A percentile compares a stretch with the other conserved stretches of the same genome.
These are phyloP conservation scores for Sporopachydermia cereana DNA, from an alignment of 1,139 yeast genomes.

Conservation along the genomic window DNA sequence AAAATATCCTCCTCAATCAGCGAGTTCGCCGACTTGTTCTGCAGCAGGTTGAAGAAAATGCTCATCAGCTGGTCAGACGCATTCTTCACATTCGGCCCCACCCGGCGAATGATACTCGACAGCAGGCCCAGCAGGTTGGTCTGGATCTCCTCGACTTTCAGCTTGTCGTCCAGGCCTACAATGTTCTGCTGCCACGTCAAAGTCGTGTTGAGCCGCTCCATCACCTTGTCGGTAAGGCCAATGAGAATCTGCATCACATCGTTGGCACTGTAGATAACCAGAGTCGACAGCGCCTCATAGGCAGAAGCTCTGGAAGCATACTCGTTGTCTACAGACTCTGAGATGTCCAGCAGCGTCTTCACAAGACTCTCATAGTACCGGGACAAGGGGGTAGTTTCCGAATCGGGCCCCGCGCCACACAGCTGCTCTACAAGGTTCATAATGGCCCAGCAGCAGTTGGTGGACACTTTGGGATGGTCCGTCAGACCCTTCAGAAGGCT, in stretches of 20 bases:
- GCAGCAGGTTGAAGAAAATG: slow-evolving; percentile 59
- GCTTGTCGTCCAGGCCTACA: slow-evolving; percentile 49
- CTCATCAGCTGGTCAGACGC: slow-evolving; percentile 83
- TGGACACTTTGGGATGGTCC: slow-evolving; percentile 86
- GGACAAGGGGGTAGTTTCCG: slow-evolving; percentile 54
- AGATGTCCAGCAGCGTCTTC: slow-evolving; percentile 54
- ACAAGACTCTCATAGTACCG: slow-evolving; percentile 58
- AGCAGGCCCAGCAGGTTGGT: slow-evolving; percentile 75
- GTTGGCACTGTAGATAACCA: slow-evolving; percentile 64
- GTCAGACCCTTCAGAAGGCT: slow-evolving; percentile 69
- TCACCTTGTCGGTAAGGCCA: slow-evolving; percentile 61
- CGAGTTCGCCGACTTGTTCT: slow-evolving; percentile 49
- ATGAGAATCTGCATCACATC: slow-evolving; percentile 63
- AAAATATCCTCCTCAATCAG: slow-evolving; percentile 89
- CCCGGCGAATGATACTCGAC: slow-evolving; percentile 80
- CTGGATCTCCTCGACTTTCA: slow-evolving; percentile 80
- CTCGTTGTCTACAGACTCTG: slow-evolving; percentile 61
- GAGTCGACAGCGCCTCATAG: slow-evolving; percentile 78
- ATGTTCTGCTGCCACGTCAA: slow-evolving; percentile 37
- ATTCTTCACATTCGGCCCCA: slow-evolving; percentile 48
- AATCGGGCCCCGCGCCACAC: slow-evolving; percentile 43
- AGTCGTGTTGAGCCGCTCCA: slow-evolving; percentile 61
- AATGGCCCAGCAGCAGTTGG: slow-evolving; percentile 95
- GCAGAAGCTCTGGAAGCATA: slow-evolving; percentile 89
- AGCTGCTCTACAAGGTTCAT: slow-evolving; percentile 86